Conservation (phyloP, 2,329 filamentous ascomycete species). For the Penicillium frequentans region DNA sequence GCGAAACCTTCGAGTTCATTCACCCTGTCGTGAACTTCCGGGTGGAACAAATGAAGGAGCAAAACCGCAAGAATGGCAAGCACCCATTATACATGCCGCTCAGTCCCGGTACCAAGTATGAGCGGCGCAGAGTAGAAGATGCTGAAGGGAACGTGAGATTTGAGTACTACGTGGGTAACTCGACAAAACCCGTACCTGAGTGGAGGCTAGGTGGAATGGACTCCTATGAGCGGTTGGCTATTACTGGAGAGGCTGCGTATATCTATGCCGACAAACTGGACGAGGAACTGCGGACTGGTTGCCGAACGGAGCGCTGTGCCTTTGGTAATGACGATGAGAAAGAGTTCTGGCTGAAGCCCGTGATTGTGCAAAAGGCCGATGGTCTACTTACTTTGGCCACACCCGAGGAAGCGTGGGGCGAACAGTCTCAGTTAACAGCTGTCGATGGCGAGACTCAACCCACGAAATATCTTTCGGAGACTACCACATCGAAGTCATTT, state of each 20-base stretch:
- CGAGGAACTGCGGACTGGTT: conserved; percentile 1
- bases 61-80: conserved; percentile 1
- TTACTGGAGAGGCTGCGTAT: conserved; percentile 5
- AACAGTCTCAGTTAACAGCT: conserved; percentile 3
- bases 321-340: not conserved
- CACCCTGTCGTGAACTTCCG: conserved; percentile 22
- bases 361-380: not conserved
- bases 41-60: conserved; percentile 5
- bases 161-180: conserved; percentile 11
- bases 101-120: conserved; percentile 3
- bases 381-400: not conserved
- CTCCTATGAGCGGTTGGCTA: conserved; percentile 19
- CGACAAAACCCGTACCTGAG: conserved; percentile 10
- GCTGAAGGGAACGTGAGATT: not conserved
- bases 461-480: not conserved
- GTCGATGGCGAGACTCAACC: not conserved
- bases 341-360: conserved; percentile 1
- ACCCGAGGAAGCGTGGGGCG: conserved; percentile 1
- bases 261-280: conserved; percentile 3
- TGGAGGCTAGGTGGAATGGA: conserved; percentile 18
- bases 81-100: conserved; percentile 9
- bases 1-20: conserved; percentile 17
- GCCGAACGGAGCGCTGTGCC: conserved; percentile 1
- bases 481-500: not conserved
- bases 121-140: conserved; percentile 9